phyloP scores from a whole-genome alignment of 768 basidiomycete genomes.

The Suillus hirtellus region DNA sequence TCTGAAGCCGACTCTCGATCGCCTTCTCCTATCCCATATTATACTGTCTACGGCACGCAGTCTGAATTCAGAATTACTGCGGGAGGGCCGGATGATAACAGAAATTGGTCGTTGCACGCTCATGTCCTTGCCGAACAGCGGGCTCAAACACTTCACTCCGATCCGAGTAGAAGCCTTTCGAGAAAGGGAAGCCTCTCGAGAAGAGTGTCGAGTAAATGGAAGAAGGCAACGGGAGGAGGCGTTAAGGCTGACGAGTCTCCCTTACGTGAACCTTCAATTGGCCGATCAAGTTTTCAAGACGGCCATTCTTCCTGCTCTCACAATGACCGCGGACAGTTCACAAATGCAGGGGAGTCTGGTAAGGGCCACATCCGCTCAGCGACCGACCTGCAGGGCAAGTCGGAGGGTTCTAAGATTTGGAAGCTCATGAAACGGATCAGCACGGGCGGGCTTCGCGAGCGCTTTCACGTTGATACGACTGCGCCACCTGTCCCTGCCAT shows the following conservation, averaged over 20 bases:
- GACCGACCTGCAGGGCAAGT: slow-evolving; percentile 11
- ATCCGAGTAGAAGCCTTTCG: slow-evolving; percentile 10
- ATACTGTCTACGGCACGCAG: slow-evolving; percentile 53
- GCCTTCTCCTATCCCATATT: slow-evolving; percentile 44
- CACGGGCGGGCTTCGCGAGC: slow-evolving; percentile 61
- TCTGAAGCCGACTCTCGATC: slow-evolving; percentile 20
- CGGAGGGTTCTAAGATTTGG: slow-evolving; percentile 55
- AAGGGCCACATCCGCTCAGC: neutral
- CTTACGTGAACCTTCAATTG: slow-evolving; percentile 21
- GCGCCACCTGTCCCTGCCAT: slow-evolving; percentile 64
- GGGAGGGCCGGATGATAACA: slow-evolving; percentile 42
- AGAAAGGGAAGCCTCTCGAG: slow-evolving; percentile 29
- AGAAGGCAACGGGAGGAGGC: slow-evolving; percentile 20
- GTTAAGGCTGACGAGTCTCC: slow-evolving; percentile 28
- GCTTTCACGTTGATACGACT: slow-evolving; percentile 23
- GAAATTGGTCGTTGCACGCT: slow-evolving; percentile 8
- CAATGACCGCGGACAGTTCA: slow-evolving; percentile 15
- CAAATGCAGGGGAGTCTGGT: slow-evolving; percentile 21
- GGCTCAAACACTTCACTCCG: slow-evolving; percentile 7
- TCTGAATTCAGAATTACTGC: slow-evolving; percentile 47
- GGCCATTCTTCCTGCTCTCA: neutral
- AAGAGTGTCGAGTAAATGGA: slow-evolving; percentile 40
- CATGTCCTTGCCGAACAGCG: slow-evolving; percentile 11
- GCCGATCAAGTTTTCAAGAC: slow-evolving; percentile 39
- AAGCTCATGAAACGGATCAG: slow-evolving; percentile 72